These are phyloP conservation scores for Amanita jacksonii DNA, from an alignment of 768 basidiomycete species.

Conservation along the genomic window DNA sequence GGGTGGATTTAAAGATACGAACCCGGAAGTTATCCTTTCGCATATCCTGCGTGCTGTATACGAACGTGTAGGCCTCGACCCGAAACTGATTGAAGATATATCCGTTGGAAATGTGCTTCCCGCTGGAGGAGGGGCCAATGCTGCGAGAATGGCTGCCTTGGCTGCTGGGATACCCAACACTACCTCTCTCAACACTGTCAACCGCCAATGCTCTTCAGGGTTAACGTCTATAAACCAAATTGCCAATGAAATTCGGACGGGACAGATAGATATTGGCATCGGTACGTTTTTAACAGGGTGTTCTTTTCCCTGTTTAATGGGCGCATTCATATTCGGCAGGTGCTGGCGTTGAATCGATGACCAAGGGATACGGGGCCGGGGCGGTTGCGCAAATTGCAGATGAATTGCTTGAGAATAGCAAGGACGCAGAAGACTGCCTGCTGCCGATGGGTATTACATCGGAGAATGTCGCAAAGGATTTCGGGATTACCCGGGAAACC, in stretches of 20 bases:
- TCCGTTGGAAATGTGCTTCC: slow-evolving; percentile 85
- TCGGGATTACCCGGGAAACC: slow-evolving; percentile 56
- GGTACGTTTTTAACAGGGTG: slow-evolving; percentile 34
- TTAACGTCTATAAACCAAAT: slow-evolving; percentile 76
- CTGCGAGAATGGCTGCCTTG: slow-evolving; percentile 81
- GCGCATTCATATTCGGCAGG: slow-evolving; percentile 28
- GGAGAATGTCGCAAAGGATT: slow-evolving; percentile 84
- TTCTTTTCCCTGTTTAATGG: slow-evolving; percentile 4
- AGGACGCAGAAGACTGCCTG: slow-evolving; percentile 72
- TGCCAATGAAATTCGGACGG: slow-evolving; percentile 66
- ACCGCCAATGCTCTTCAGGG: slow-evolving; percentile 87
- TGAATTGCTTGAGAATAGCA: slow-evolving; percentile 48
- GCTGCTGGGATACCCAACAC: slow-evolving; percentile 78
- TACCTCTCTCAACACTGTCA: slow-evolving; percentile 69
- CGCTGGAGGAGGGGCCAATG: slow-evolving; percentile 71
- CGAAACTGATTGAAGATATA: slow-evolving; percentile 76
- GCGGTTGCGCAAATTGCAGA: slow-evolving; percentile 54
- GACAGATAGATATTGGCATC: slow-evolving; percentile 86
- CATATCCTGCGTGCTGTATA: slow-evolving; percentile 71
- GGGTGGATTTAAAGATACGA: slow-evolving; percentile 88
- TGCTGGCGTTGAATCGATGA: slow-evolving; percentile 90
- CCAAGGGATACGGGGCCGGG: slow-evolving; percentile 56
- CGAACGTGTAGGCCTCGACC: slow-evolving; percentile 59
- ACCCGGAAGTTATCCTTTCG: slow-evolving; percentile 73
- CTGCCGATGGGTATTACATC: slow-evolving; percentile 91